Base-by-base conservation (phyloP, 1,139 yeast species). In the Candida frijolesensis region DNA sequence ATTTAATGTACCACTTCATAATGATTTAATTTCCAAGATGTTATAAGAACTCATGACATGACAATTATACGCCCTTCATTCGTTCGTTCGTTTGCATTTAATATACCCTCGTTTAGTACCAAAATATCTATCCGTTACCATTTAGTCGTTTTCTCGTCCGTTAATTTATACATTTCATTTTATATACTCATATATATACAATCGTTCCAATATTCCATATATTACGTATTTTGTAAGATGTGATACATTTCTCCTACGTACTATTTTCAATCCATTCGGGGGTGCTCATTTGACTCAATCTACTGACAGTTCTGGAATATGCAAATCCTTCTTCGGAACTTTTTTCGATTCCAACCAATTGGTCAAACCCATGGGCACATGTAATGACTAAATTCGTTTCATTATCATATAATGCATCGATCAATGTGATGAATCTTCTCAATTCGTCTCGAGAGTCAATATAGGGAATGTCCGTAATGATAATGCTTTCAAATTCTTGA, bases 301-400 rank as follows among this genome's bases (percentile, higher is more conserved):
- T 81, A 58, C 95, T 86, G 55, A 94, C 75, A 0, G 98, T 97
- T 63, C 99, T 79, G 1, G 97, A 96, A 75, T 92, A 94, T 14
- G 99, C 99, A 74, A 94, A 94, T 67, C 87, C 82, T 69, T 94
- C 99, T 67, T 94, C 99, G 65, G 91, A 98, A 43, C 87, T 78
- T 34, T 46, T 52, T 60, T 86, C 90, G 1, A 94, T 92, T 60
- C 89, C 96, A 12, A 88, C 96, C 49, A 94, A 78, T 55, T 88
- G 89, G 48, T 84, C 83, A 65, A 92, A 94, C 37, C 90, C 86
- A 8, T 90, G 90, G 1, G 89, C 96, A 0, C 91, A 85, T 0
- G 98, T 91, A 25, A 91, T 95, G 0, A 96, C 96, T 35, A 94
- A 71, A 58, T 91, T 80, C 6, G 96, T 88, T 57, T 89, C 91